These are phyloP conservation scores for Citrullus colocynthis DNA, from an alignment of 306 rosid genomes.

Conservation along the genomic window DNA sequence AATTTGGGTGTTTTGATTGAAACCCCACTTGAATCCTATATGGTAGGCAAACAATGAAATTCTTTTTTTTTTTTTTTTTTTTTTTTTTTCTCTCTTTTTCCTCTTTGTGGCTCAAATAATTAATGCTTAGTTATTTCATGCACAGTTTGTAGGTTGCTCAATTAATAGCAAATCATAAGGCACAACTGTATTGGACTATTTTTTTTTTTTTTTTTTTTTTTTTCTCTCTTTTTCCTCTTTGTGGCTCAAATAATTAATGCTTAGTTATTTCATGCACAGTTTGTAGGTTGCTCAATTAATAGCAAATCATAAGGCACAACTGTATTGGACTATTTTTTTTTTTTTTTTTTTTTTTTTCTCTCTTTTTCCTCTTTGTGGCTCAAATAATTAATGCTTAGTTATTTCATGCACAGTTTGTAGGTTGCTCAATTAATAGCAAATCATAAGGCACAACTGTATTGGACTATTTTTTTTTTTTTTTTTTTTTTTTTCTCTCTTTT, in stretches of 20 bases:
- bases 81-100: not conserved
- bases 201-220: not conserved
- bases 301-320: conserved; percentile 6
- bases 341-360: not conserved
- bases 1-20: not conserved
- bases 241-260: not conserved
- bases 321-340: not conserved
- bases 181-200: conserved; percentile 5
- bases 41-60: not conserved
- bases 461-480: not conserved
- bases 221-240: not conserved
- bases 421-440: conserved; percentile 4
- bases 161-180: conserved; percentile 3
- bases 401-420: not conserved
- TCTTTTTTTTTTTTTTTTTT: not conserved
- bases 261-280: not conserved
- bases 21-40: not conserved
- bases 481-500: not conserved
- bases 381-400: not conserved
- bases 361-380: not conserved
- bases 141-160: not conserved
- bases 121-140: not conserved
- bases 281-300: conserved; percentile 1
- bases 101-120: not conserved
- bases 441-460: conserved; percentile 6